A percentile compares a stretch with the other conserved stretches of the same genome.
phyloP scores from a whole-genome alignment of 1,139 yeast species.

The Kurtzmaniella natalensis region DNA sequence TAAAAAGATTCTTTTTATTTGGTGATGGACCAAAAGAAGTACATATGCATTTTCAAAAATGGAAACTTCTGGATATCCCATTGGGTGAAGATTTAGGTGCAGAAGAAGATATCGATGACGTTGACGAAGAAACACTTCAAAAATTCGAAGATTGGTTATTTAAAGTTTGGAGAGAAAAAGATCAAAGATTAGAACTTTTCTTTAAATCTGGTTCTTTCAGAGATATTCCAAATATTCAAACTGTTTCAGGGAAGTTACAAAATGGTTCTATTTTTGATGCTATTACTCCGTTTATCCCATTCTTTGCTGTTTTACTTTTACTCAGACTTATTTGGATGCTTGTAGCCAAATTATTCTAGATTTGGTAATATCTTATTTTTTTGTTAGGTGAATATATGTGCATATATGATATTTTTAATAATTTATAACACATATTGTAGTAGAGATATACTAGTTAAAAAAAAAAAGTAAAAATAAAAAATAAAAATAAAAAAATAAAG shows the following conservation, averaged over 20 bases:
- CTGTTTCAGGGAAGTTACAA: conserved; percentile 28
- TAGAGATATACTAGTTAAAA: too few species aligned
- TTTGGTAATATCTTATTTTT: too few species aligned
- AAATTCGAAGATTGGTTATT: conserved; percentile 73
- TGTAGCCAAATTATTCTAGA: conserved; percentile 1
- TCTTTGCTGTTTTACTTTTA: conserved; percentile 11
- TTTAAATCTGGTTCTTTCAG: conserved; percentile 55
- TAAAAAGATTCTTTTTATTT: conserved; percentile 56
- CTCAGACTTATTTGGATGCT: conserved; percentile 11
- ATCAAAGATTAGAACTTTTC: conserved; percentile 56
- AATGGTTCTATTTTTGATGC: conserved; percentile 20
- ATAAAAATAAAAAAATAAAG: too few species aligned
- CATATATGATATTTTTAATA: too few species aligned
- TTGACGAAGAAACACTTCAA: conserved; percentile 34
- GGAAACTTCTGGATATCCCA: conserved; percentile 61
- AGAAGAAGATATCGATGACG: conserved; percentile 42
- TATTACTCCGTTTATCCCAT: conserved; percentile 16
- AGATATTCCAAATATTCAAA: conserved; percentile 14
- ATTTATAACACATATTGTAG: too few species aligned
- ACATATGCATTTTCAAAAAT: conserved; percentile 59
- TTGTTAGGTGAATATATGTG: too few species aligned
- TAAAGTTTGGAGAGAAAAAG: conserved; percentile 77
- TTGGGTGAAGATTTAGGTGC: conserved; percentile 46
- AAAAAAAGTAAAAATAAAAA: too few species aligned
- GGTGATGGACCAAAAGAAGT: conserved; percentile 72